Base-by-base conservation (phyloP, 176 grass and related monocot species). In the Dactylis glomerata region DNA sequence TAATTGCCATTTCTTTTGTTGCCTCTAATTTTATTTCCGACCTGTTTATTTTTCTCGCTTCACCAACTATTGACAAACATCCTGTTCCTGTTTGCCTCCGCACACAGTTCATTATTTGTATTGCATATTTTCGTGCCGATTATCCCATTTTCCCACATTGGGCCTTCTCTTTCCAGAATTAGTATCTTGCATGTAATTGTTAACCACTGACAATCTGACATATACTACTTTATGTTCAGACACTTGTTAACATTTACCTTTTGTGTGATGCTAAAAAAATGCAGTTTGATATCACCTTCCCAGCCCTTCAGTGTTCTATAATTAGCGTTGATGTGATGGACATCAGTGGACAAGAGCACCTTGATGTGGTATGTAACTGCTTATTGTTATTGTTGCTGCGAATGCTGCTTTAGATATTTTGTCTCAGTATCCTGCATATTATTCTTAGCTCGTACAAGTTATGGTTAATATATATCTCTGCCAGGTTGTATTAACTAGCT, bases 231-330 rank as follows among this genome's bases (percentile, higher is more conserved):
- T 52, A 42, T 82, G 19, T 78, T 73, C n/a, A 68, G 32, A 82
- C 47, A 66, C 41, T 49, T 85, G 44, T 65, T 91, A 65, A 91
- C 71, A 77, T 58, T 33, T 78, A 38, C 52, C 11, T 84, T 75
- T 80, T 10, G 24, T 52, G 10, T 75, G 40, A 84, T 84, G 32
- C 49, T 62, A 47, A 78, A 73, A 63, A 89, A 91, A 44, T 92
- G 91, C 96, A 98, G 93, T 94, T 98, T 90, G 96, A 98, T 64
- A 45, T 98, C 46, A 94, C 93, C 42, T 98, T 98, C 69, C 96
- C 96, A 83, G 96, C 96, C 32, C 96, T 98, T 86, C 89, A 94
- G 38, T 98, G 96, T 58, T 89, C 96, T 63, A 98, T 95, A 87
- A 87, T 98, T 68, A 98, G 93, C 77, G 78, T 96, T 56, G 96